Percentiles rank a stretch among this genome's conserved stretches.
Evolutionary conservation across 345 rosid species (phyloP).

Genomic region (rapeseed (Brassica napus)): DNA sequence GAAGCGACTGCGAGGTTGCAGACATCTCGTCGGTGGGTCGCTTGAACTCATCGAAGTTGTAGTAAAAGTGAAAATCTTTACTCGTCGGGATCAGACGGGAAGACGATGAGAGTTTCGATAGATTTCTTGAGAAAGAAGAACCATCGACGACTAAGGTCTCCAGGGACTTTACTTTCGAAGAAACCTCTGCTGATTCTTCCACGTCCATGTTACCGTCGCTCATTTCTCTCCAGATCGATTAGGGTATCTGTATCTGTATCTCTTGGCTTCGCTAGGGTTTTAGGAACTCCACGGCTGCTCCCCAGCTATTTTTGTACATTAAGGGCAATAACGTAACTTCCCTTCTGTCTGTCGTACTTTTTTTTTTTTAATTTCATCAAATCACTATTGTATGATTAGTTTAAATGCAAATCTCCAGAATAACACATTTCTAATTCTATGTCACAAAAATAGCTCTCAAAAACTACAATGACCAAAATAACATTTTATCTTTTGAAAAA

Average conservation of each 20-base stretch:
- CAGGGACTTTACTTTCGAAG: slow-evolving; percentile 40
- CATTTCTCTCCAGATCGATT: slow-evolving; percentile 17
- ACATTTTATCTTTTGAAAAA: too few relatives aligned
- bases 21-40: slow-evolving; percentile 53
- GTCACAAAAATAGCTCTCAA: too few relatives aligned
- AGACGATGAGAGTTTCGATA: slow-evolving; percentile 61
- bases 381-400: too few relatives aligned
- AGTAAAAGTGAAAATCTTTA: slow-evolving; percentile 79
- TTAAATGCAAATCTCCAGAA: too few relatives aligned
- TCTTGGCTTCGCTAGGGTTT: not conserved
- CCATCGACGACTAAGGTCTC: slow-evolving; percentile 41
- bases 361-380: not conserved
- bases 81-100: slow-evolving; percentile 61
- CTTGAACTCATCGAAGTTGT: slow-evolving; percentile 78
- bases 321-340: not conserved
- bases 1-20: slow-evolving; percentile 50
- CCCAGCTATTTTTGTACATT: not conserved
- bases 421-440: too few relatives aligned
- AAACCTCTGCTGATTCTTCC: slow-evolving; percentile 38
- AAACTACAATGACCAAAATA: too few relatives aligned
- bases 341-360: not conserved
- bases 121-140: slow-evolving; percentile 52
- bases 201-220: slow-evolving; percentile 32
- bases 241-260: not conserved
- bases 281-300: not conserved